Base-by-base conservation (phyloP, 1,139 yeast species). In the Yamadazyma pseudoaaseri region DNA sequence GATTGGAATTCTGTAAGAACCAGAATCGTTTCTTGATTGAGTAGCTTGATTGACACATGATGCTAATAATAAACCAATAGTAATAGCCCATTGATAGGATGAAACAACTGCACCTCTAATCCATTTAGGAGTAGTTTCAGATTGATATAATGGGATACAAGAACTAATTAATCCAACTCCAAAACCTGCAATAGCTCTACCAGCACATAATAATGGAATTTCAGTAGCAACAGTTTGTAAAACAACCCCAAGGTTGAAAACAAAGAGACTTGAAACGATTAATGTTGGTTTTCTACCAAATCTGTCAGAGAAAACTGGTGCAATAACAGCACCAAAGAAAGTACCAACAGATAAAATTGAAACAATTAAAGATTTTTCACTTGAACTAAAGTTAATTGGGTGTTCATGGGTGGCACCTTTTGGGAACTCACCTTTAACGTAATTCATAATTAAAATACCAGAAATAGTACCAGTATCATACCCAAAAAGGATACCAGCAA, bases 391-490 rank as follows among this genome's bases (percentile, higher is more conserved):
- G 15, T 29, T 33, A 5, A 17, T 6, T 3, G 31, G 31, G n/a
- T 15, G 10, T 16, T 27, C 39, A 20, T 24, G 32, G 6, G 30
- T 21, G n/a, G 36, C 28, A 3, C 37, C 37, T 8, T 27, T 37
- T 12, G 70, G 66, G 49, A 81, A 84, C 44, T 76, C 65, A 25
- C 56, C 51, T 34, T 60, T 63, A 54, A 81, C 87, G 47, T 78
- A 79, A 4, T 74, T 61, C 86, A 82, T 81, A 49, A 79, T 80
- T 52, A 83, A 73, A 48, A 84, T 80, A 51, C 95, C 95, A 24
- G 84, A 76, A 52, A 82, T 81, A 46, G 87, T 80, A 62, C 90
- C 89, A 20, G 89, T 81, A 62, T 81, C 89, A 74, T 81, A 81
- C 44, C 89, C 89, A 54, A 73, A 82, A 42, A 81, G 76, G 49